A percentile compares a stretch with the other conserved stretches of the same genome.
These are phyloP conservation scores for Trichocomaceae sp. DNA, from an alignment of 2,329 filamentous ascomycete species.

Conservation along the genomic window DNA sequence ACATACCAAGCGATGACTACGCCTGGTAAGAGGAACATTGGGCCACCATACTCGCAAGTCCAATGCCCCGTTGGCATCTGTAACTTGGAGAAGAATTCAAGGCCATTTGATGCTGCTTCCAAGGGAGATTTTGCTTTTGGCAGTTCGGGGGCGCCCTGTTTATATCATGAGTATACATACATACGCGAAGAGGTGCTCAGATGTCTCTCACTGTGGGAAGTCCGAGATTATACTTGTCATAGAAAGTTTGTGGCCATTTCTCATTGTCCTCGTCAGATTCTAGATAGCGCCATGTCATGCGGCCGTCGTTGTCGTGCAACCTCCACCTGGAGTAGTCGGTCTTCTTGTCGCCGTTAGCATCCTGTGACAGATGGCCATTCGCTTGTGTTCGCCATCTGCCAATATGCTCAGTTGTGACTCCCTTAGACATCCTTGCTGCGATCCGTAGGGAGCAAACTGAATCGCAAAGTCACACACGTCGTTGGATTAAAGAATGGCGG, in stretches of 20 bases:
- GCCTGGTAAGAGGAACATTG: slow-evolving; percentile 89
- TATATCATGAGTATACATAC: not conserved
- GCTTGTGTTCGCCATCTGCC: slow-evolving; percentile 29
- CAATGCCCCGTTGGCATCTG: slow-evolving; percentile 87
- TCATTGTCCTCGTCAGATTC: slow-evolving; percentile 61
- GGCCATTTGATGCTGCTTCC: slow-evolving; percentile 71
- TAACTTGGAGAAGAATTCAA: slow-evolving; percentile 81
- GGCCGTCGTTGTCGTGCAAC: slow-evolving; percentile 70
- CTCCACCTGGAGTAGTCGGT: slow-evolving; percentile 84
- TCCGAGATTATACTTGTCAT: slow-evolving; percentile 86
- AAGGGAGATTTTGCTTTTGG: slow-evolving; percentile 65
- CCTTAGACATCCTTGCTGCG: slow-evolving; percentile 4
- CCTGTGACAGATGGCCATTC: slow-evolving; percentile 29
- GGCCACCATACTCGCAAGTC: slow-evolving; percentile 96
- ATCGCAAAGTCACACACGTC: not conserved
- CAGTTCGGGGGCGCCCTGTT: slow-evolving; percentile 66
- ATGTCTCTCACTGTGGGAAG: slow-evolving; percentile 60
- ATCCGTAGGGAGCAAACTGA: not conserved
- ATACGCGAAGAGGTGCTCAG: not conserved
- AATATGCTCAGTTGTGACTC: slow-evolving; percentile 19
- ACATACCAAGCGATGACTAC: slow-evolving; percentile 80
- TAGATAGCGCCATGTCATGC: slow-evolving; percentile 93
- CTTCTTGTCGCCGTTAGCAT: slow-evolving; percentile 39
- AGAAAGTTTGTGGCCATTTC: slow-evolving; percentile 75
- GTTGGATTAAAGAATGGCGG: not conserved